phyloP scores from a whole-genome alignment of 225 moss, liverwort and hornwort species.

The Neckera pumila region DNA sequence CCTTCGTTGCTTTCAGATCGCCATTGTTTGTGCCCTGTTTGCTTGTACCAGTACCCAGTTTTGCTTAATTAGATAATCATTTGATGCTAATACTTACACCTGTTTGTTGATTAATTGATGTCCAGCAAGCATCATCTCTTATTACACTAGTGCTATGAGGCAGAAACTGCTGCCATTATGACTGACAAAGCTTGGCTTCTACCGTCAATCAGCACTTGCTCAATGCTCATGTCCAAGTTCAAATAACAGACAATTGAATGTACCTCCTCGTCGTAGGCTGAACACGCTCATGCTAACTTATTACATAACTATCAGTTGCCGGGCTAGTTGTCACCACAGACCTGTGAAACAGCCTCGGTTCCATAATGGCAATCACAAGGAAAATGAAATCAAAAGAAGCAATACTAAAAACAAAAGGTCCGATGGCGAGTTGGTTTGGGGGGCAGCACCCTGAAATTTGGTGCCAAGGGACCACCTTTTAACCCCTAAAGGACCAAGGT shows the following conservation, averaged over 20 bases:
- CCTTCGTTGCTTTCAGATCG: no score
- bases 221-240: neutral
- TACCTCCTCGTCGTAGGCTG: no score
- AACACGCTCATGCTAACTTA: neutral
- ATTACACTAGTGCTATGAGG: neutral
- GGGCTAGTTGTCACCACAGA: neutral
- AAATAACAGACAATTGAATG: no score
- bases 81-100: neutral
- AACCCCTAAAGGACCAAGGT: no score
- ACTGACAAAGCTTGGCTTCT: neutral
- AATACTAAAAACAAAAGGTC: no score
- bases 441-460: no score
- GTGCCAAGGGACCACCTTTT: no score
- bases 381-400: neutral
- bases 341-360: neutral
- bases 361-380: neutral
- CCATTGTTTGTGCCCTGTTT: neutral
- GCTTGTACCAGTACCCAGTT: neutral
- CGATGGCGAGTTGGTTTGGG: no score
- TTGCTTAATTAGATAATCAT: neutral
- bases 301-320: neutral
- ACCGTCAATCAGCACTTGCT: neutral
- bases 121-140: neutral
- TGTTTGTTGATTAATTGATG: neutral
- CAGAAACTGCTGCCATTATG: neutral